Base-by-base conservation (phyloP, 1,284 basidiomycete species). In the Trametes sp. region DNA sequence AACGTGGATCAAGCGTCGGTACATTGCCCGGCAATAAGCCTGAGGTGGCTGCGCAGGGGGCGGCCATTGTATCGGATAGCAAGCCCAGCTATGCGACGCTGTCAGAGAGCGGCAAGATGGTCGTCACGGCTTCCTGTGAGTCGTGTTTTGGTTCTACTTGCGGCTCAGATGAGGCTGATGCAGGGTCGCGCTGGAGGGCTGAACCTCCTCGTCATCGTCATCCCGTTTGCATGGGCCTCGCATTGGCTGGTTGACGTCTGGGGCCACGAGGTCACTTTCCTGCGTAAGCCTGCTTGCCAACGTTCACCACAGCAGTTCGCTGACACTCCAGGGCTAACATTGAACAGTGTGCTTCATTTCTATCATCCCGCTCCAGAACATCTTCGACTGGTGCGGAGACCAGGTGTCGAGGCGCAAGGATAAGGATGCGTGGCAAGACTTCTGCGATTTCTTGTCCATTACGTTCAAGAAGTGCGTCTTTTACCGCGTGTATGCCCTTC, bases 201-300 rank as follows among this genome's bases (percentile, higher is more conserved):
- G 23, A 90, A 89, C 66, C 16, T 83, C 1, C 78, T 90, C 36
- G 68, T 90, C 23, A 19, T 89, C 1, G 80, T 86, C 67, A 79
- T 90, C 5, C 88, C 89, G 0, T 65, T 90, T 38, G 85, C 88
- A 8, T 92, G 88, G 88, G 80, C 77, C 2, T 78, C 83, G 0
- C 85, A 89, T 69, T 89, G 85, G 58, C 61, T 51, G 8, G 69
- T 66, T 58, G 59, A 57, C 55, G 21, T 41, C 6, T 69, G 56
- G 60, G 69, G 68, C 14, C 68, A 72, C 57, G 42, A 77, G 71
- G n/a, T 62, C 35, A 61, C 63, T 2, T 84, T 83, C 57, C 70
- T 76, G 29, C 72, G 81, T 84, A 71, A 67, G 80, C 74, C 26
- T 7, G 38, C 16, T 13, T 13, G 21, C 35, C 58, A 4, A 26